These are phyloP conservation scores for Heterobasidion annosum DNA, from an alignment of 1,284 basidiomycete species.

Conservation along the genomic window DNA sequence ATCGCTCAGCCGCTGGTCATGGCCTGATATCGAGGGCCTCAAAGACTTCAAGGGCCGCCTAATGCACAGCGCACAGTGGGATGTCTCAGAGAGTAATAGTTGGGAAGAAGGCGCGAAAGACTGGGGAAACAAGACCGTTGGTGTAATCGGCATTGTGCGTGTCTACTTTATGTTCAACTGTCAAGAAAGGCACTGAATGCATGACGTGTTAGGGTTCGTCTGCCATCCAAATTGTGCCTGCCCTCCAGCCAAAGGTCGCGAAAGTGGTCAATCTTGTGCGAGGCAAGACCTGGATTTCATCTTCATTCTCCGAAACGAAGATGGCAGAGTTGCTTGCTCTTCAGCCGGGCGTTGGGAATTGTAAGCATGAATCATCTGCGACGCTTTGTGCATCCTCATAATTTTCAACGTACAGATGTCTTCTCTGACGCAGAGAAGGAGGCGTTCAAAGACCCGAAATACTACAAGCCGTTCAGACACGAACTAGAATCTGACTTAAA, in stretches of 20 bases:
- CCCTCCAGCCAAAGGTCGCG: constrained; percentile 43
- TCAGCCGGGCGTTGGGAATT: constrained; percentile 27
- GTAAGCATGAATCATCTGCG: constrained; percentile 16
- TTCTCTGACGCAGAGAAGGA: constrained; percentile 49
- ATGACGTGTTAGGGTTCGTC: constrained; percentile 41
- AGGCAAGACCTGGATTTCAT: constrained; percentile 52
- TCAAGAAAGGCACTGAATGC: background rate
- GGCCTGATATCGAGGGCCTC: constrained; percentile 51
- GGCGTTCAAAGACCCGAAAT: constrained; percentile 36
- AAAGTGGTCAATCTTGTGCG: constrained; percentile 50
- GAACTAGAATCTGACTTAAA: constrained; percentile 44
- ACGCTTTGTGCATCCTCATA: too few relatives aligned
- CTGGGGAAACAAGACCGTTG: constrained; percentile 48
- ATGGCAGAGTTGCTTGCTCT: constrained; percentile 29
- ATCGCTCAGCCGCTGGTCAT: constrained; percentile 41
- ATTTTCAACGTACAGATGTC: constrained; percentile 18
- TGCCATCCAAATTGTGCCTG: constrained; percentile 55
- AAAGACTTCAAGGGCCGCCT: constrained; percentile 39
- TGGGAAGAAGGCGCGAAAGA: constrained; percentile 40
- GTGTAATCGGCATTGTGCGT: constrained; percentile 51
- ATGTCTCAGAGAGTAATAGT: constrained; percentile 25
- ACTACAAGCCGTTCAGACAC: constrained; percentile 41
- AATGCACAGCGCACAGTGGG: constrained; percentile 52
- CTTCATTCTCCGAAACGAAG: constrained; percentile 34
- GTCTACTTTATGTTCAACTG: background rate